These are phyloP conservation scores for Suillus luteus DNA, from an alignment of 768 basidiomycete genomes.

Conservation along the genomic window DNA sequence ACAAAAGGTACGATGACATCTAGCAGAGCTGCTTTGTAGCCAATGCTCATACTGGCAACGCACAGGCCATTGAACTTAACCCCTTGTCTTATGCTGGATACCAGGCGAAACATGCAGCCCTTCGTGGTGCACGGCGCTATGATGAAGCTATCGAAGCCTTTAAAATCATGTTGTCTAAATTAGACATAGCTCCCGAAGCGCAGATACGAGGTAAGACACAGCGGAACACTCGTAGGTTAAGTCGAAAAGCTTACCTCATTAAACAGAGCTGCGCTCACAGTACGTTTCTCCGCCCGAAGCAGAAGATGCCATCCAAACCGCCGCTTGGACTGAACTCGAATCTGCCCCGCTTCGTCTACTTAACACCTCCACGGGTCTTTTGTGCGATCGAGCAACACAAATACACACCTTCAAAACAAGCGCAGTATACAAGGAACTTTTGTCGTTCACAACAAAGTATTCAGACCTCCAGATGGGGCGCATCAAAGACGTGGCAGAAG, in stretches of 20 bases:
- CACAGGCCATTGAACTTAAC: background rate
- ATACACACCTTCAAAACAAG: background rate
- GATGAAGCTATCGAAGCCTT: background rate
- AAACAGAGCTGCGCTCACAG: background rate
- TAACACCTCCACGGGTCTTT: background rate
- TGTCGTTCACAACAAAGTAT: background rate
- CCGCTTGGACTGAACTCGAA: background rate
- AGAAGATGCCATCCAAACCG: background rate
- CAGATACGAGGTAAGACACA: background rate
- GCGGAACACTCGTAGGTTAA: background rate
- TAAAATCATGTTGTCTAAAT: background rate
- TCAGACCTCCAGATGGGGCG: background rate
- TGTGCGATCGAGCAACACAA: background rate
- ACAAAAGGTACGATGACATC: background rate
- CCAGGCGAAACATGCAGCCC: background rate
- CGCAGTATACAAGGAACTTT: background rate
- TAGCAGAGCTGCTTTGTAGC: background rate
- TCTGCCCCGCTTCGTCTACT: background rate
- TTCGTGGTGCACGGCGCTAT: background rate
- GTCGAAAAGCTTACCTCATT: background rate
- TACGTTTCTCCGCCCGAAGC: background rate
- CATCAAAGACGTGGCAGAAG: background rate
- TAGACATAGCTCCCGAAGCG: background rate
- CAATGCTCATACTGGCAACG: background rate
- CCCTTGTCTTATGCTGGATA: background rate